Evolutionary conservation across 2,329 filamentous ascomycete genomes (phyloP), one percentile per base, ranked within the genome.

Genomic region (Fusarium chlamydosporum): DNA sequence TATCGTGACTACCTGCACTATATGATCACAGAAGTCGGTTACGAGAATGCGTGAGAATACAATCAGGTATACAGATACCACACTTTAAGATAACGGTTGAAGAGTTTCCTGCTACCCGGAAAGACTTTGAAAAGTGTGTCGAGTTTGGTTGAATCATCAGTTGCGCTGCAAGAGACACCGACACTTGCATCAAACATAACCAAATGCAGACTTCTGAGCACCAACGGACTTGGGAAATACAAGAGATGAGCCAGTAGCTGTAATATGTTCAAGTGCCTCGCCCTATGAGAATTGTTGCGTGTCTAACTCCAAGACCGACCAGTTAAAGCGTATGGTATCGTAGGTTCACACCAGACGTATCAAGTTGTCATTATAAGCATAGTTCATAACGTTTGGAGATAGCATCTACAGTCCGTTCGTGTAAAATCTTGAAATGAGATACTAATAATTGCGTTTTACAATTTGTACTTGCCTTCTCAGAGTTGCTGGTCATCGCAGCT

Each of bases 61-160:
- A 5, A 12, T 9, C 6, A 45, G 16, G 12, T 3, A 29, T 31
- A 4, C 4, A 12, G 15, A 29, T n/a, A 13, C 15, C 16, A 16
- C 5, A 26, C 6, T 1, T 7, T 10, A 5, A 7, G 4, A 38
- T 2, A 1, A 15, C 6, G 2, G 26, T 7, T 15, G 6, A 8
- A 7, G 2, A 4, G 11, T 15, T 27, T 2, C 9, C 7, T n/a
- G 11, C 7, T 7, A 12, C 3, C 10, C 2, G 8, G 7, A 9
- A 50, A 18, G 8, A 4, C 16, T 12, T 38, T 3, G 9, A n/a
- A 11, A 15, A 6, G 3, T 2, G 9, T 6, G 7, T 26, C 27
- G 9, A 6, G 33, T 27, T 3, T 4, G 20, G 47, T 38, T 18
- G 20, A 3, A n/a, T 8, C 7, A 1, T 8, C 6, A 18, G 23